A percentile compares a stretch with the other conserved stretches of the same genome.
Evolutionary conservation across 177 flowering plant genomes (phyloP).

Genomic region (Telopea speciosissima): DNA sequence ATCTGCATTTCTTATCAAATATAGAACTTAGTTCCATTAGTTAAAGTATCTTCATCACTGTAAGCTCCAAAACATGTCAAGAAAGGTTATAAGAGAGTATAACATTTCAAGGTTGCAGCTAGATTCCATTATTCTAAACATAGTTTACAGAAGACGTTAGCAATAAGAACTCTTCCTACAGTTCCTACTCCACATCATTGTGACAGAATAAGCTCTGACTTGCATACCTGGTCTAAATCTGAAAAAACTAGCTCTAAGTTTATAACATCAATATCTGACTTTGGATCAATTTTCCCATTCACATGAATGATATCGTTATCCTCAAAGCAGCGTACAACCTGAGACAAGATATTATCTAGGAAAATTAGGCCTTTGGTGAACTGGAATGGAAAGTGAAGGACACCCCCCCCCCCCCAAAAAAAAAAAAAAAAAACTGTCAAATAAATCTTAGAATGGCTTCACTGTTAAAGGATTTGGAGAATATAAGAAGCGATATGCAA

Average conservation of each 20-base stretch:
- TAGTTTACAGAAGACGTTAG: too few species aligned
- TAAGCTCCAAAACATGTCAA: not conserved
- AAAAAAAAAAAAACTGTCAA: too few species aligned
- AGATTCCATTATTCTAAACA: too few species aligned
- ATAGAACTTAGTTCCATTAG: slow-evolving; percentile 32
- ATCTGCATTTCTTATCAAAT: slow-evolving; percentile 67
- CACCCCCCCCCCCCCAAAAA: too few species aligned
- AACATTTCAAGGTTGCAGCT: not conserved
- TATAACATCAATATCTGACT: slow-evolving; percentile 90
- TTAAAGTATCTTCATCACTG: not conserved
- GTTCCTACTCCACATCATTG: too few species aligned
- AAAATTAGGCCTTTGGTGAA: not conserved
- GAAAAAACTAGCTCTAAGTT: slow-evolving; percentile 88
- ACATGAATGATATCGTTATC: slow-evolving; percentile 97
- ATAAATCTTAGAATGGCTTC: not conserved
- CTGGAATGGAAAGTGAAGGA: not conserved
- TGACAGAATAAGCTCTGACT: not conserved
- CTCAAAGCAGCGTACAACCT: slow-evolving; percentile 99
- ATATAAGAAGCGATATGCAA: not conserved
- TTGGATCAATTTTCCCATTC: slow-evolving; percentile 90
- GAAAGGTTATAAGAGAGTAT: not conserved
- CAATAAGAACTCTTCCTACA: too few species aligned
- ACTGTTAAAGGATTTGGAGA: not conserved
- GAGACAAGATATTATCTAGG: slow-evolving; percentile 11
- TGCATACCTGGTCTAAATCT: slow-evolving; percentile 89